Conservation (phyloP, 306 rosid genomes). For the Amphicarpaea edgeworthii region DNA sequence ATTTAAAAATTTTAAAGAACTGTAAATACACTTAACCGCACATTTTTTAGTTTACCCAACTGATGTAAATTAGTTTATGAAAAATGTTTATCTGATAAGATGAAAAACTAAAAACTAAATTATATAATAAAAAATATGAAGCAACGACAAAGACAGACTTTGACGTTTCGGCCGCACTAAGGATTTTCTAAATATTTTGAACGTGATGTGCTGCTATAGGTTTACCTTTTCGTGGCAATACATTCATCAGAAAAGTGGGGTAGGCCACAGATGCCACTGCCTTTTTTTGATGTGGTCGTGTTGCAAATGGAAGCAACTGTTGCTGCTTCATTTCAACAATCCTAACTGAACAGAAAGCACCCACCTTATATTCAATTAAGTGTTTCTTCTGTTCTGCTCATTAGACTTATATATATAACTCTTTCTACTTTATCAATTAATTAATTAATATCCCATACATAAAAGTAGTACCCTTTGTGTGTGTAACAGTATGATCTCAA, state of each 20-base stretch:
- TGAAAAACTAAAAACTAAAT: too few species aligned
- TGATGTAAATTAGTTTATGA: too few species aligned
- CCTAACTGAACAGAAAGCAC: slow-evolving; percentile 10
- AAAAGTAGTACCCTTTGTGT: too few species aligned
- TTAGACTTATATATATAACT: neutral
- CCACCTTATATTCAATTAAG: neutral
- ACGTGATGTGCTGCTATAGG: slow-evolving; percentile 50
- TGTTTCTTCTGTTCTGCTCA: neutral
- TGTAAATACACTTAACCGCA: neutral
- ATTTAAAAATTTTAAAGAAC: neutral
- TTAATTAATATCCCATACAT: too few species aligned
- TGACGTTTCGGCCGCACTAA: slow-evolving; percentile 48
- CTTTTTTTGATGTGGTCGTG: slow-evolving; percentile 43
- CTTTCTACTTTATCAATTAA: neutral
- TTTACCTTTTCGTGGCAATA: slow-evolving; percentile 54
- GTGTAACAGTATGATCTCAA: too few species aligned
- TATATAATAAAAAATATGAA: too few species aligned
- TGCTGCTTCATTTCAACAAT: slow-evolving; percentile 37
- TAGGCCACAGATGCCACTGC: slow-evolving; percentile 52
- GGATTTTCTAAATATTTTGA: slow-evolving; percentile 43
- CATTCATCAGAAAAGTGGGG: slow-evolving; percentile 51
- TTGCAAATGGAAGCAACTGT: slow-evolving; percentile 39
- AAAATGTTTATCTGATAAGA: too few species aligned
- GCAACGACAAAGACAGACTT: slow-evolving; percentile 37
- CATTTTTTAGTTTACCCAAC: too few species aligned